Percentiles rank a stretch among this genome's conserved stretches.
Evolutionary conservation across 306 rosid species (phyloP).

Genomic region (Trifolium repens): DNA sequence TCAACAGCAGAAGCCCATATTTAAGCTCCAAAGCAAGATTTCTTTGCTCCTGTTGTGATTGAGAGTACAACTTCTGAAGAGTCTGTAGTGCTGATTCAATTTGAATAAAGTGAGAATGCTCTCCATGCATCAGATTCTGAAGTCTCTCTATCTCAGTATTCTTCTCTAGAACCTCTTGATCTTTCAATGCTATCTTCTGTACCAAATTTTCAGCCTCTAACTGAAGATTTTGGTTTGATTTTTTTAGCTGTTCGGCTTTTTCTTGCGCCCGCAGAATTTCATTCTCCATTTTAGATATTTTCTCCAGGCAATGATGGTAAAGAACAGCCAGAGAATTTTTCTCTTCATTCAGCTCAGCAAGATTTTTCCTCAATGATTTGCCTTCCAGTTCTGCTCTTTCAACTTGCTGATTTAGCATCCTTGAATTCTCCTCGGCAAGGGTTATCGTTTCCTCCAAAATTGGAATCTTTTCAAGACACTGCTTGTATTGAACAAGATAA

Average conservation of each 20-base stretch:
- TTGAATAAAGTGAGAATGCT: conserved; percentile 75
- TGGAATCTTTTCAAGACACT: conserved; percentile 68
- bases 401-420: conserved; percentile 64
- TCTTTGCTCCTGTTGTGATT: conserved; percentile 88
- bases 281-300: conserved; percentile 69
- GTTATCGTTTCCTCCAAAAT: conserved; percentile 69
- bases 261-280: conserved; percentile 64
- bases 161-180: conserved; percentile 77
- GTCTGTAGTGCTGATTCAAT: conserved; percentile 72
- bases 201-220: conserved; percentile 68
- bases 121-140: conserved; percentile 71
- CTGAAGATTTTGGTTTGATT: conserved; percentile 66
- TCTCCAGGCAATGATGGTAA: conserved; percentile 71
- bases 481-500: conserved; percentile 61
- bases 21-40: conserved; percentile 78
- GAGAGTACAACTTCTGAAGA: conserved; percentile 68
- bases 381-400: conserved; percentile 67
- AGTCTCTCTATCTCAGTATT: conserved; percentile 71
- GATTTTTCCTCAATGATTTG: conserved; percentile 53
- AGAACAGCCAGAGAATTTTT: conserved; percentile 62
- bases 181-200: conserved; percentile 74
- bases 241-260: conserved; percentile 55
- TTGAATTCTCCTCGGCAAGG: conserved; percentile 66
- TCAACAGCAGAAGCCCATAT: conserved; percentile 75
- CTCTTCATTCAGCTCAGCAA: conserved; percentile 61